Conservation (phyloP, 345 rosid species). For the Hibiscus trionum region DNA sequence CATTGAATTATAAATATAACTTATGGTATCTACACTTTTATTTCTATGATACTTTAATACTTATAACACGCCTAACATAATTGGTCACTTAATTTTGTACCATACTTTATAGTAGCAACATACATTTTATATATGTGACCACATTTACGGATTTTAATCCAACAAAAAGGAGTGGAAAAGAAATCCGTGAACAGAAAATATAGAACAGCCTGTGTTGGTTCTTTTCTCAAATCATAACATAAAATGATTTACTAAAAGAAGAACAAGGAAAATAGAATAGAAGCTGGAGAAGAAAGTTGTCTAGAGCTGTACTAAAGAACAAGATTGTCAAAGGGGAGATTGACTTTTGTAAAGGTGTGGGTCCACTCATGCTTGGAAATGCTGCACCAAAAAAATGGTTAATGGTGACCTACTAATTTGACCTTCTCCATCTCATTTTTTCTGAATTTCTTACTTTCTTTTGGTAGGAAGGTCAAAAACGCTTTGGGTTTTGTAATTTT, state of each 20-base stretch:
- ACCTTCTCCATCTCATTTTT: slow-evolving; percentile 12
- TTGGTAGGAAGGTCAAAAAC: background rate
- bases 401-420: slow-evolving; percentile 21
- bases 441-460: background rate
- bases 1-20: no score
- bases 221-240: background rate
- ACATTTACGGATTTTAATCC: no score
- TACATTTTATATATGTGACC: no score
- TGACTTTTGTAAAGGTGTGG: slow-evolving; percentile 16
- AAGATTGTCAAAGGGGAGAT: slow-evolving; percentile 13
- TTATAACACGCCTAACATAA: no score
- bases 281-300: slow-evolving; percentile 26
- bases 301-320: slow-evolving; percentile 18
- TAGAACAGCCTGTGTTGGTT: background rate
- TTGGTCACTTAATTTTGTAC: no score
- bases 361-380: slow-evolving; percentile 20
- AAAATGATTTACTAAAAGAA: background rate
- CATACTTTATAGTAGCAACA: no score
- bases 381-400: background rate
- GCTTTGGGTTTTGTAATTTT: background rate
- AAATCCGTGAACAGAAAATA: background rate
- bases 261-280: slow-evolving; percentile 14
- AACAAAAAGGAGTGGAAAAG: background rate
- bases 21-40: no score
- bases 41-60: no score